A percentile compares a stretch with the other conserved stretches of the same genome.
phyloP scores from a whole-genome alignment of 1,284 basidiomycete genomes.

The Ganoderma sinense region DNA sequence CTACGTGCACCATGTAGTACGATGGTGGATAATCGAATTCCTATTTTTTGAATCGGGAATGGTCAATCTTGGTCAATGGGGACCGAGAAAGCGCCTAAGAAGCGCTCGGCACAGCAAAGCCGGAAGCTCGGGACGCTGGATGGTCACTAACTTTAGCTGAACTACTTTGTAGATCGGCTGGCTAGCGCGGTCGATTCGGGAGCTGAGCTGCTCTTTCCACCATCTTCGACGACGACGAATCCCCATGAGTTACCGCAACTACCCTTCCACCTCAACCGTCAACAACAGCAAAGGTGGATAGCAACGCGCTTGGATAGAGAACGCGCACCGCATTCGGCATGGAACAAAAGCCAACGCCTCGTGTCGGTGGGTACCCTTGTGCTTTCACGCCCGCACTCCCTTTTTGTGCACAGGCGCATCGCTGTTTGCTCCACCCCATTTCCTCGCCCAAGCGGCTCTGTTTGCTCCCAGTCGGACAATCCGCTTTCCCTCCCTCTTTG shows the following conservation, averaged over 20 bases:
- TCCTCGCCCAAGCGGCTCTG: constrained; percentile 24
- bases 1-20: too few relatives aligned
- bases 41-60: too few relatives aligned
- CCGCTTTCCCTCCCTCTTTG: background rate
- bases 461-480: background rate
- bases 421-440: constrained; percentile 19
- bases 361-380: background rate
- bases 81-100: too few relatives aligned
- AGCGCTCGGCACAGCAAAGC: too few relatives aligned
- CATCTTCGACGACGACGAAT: background rate
- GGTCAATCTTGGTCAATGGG: too few relatives aligned
- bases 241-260: background rate
- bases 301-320: background rate
- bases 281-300: background rate
- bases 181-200: background rate
- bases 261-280: background rate
- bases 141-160: too few relatives aligned
- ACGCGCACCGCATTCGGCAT: constrained; percentile 4
- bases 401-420: constrained; percentile 26
- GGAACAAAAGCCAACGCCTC: constrained; percentile 3
- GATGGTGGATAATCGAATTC: too few relatives aligned
- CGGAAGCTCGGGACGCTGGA: too few relatives aligned
- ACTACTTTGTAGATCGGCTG: too few relatives aligned
- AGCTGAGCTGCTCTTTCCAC: background rate
- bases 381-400: constrained; percentile 6